Percentiles rank a stretch among this genome's conserved stretches.
phyloP scores from a whole-genome alignment of 2,329 filamentous ascomycete species.

The Fusarium armeniacum region DNA sequence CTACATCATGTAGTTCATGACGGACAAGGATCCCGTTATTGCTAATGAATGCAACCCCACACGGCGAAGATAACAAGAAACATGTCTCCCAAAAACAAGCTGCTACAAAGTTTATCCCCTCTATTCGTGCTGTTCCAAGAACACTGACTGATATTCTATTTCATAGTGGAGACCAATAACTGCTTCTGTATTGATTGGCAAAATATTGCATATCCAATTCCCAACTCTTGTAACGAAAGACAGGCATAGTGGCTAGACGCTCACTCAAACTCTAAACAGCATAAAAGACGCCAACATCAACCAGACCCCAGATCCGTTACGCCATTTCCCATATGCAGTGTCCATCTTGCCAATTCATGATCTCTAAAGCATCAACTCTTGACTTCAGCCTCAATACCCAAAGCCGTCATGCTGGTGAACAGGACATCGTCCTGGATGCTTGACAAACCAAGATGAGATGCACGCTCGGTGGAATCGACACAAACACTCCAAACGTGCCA shows the following conservation, averaged over 20 bases:
- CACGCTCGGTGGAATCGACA: constrained; percentile 74
- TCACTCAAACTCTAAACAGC: constrained; percentile 40
- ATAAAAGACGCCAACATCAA: constrained; percentile 32
- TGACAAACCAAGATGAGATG: constrained; percentile 73
- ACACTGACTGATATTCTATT: constrained; percentile 13
- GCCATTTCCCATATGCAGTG: constrained; percentile 44
- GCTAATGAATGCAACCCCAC: constrained; percentile 5
- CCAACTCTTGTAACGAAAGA: constrained; percentile 29
- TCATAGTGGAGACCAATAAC: constrained; percentile 2
- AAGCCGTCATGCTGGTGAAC: constrained; percentile 75
- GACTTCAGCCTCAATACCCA: constrained; percentile 59
- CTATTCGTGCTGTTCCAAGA: background rate
- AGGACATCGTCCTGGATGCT: constrained; percentile 73
- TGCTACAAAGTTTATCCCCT: background rate
- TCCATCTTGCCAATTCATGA: constrained; percentile 1
- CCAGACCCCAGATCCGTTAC: constrained; percentile 28
- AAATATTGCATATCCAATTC: constrained; percentile 17
- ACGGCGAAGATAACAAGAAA: constrained; percentile 6
- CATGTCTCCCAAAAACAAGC: constrained; percentile 1
- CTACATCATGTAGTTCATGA: background rate
- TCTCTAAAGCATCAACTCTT: constrained; percentile 9
- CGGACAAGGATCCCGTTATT: constrained; percentile 1
- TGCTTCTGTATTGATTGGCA: constrained; percentile 6
- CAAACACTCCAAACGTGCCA: constrained; percentile 76
- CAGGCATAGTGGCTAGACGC: constrained; percentile 29